These are phyloP conservation scores for Ottelia alismoides DNA, from an alignment of 106 monocot species.

Conservation along the genomic window DNA sequence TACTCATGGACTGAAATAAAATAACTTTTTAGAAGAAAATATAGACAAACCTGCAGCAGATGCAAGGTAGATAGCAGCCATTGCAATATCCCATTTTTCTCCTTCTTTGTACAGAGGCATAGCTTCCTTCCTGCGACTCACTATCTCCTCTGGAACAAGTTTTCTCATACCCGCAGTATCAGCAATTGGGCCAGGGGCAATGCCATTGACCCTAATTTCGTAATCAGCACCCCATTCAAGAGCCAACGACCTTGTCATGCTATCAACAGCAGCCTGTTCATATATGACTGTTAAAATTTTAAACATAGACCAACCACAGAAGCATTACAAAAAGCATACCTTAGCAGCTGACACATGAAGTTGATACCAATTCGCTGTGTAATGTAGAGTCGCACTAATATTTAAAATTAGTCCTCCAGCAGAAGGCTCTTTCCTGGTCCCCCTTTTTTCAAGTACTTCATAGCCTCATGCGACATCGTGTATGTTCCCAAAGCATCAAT, in stretches of 20 bases:
- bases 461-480: conserved; percentile 75
- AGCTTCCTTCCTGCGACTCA: conserved; percentile 8
- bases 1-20: too few relatives aligned
- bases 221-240: conserved; percentile 95
- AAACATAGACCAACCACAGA: neutral
- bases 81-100: conserved; percentile 86
- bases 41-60: conserved; percentile 69
- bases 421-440: conserved; percentile 31
- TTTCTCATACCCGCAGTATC: conserved; percentile 82
- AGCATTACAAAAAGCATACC: conserved; percentile 25
- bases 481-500: conserved; percentile 95
- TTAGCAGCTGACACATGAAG: conserved; percentile 94
- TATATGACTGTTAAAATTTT: neutral
- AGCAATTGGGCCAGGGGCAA: conserved; percentile 90
- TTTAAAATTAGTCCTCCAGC: conserved; percentile 77
- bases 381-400: conserved; percentile 90
- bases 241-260: conserved; percentile 85
- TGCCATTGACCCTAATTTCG: conserved; percentile 85
- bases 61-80: conserved; percentile 80
- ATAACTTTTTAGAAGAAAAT: neutral
- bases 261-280: conserved; percentile 84
- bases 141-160: conserved; percentile 63
- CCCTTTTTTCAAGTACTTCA: conserved; percentile 84
- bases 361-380: conserved; percentile 91
- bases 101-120: conserved; percentile 46